Evolutionary conservation across 1,139 yeast genomes (phyloP).

Genomic region (Pichia sp.): DNA sequence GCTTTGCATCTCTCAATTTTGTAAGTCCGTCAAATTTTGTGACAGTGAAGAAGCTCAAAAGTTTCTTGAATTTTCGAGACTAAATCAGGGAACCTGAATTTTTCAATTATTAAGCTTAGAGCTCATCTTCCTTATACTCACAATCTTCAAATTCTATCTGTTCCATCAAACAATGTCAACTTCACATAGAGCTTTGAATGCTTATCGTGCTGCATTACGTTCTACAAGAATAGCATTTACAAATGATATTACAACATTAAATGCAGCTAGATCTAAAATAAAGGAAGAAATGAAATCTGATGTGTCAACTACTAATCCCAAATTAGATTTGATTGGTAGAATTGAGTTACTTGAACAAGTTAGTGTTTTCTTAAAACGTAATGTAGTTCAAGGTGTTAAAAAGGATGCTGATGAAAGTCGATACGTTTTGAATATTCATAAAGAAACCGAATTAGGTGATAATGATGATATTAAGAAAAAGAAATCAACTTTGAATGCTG

Average conservation of each 20-base stretch:
- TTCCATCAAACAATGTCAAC: slow-evolving; percentile 8
- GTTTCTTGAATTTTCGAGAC: neutral
- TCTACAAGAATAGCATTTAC: slow-evolving; percentile 66
- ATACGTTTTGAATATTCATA: slow-evolving; percentile 61
- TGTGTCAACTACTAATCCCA: slow-evolving; percentile 42
- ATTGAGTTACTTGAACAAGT: slow-evolving; percentile 61
- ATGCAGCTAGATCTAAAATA: slow-evolving; percentile 60
- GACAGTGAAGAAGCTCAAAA: too few species aligned
- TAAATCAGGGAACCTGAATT: neutral
- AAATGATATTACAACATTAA: slow-evolving; percentile 45
- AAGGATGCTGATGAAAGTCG: slow-evolving; percentile 39
- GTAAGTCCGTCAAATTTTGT: too few species aligned
- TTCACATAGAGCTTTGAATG: slow-evolving; percentile 30
- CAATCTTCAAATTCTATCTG: neutral
- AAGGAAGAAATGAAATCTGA: slow-evolving; percentile 30
- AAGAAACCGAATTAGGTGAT: slow-evolving; percentile 83
- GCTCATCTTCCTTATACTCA: neutral
- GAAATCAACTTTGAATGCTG: slow-evolving; percentile 25
- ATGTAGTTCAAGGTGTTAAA: slow-evolving; percentile 77
- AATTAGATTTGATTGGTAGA: slow-evolving; percentile 42
- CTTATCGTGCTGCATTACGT: slow-evolving; percentile 59
- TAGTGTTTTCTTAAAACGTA: slow-evolving; percentile 55
- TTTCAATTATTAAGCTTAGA: neutral
- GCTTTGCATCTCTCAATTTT: too few species aligned
- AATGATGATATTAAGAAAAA: slow-evolving; percentile 49